These are phyloP conservation scores for Akanthomyces muscarius DNA, from an alignment of 2,329 filamentous ascomycete genomes.

Conservation along the genomic window DNA sequence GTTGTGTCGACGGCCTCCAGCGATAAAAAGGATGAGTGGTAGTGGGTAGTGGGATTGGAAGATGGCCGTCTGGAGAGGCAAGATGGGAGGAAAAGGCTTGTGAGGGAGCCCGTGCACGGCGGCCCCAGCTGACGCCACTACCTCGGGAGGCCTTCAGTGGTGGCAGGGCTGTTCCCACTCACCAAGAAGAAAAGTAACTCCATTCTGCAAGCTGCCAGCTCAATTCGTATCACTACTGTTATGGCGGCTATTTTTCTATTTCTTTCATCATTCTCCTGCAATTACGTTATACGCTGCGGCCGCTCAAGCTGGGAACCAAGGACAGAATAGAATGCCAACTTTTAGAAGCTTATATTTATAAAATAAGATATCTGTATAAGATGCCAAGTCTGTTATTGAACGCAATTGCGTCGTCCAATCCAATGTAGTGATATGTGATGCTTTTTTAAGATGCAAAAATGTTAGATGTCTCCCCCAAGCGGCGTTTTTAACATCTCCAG, in stretches of 20 bases:
- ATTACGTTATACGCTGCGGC: too few species aligned
- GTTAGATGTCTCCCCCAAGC: neutral
- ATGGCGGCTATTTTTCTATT: too few species aligned
- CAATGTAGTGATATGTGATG: neutral
- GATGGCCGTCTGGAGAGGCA: neutral
- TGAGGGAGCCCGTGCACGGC: conserved; percentile 3
- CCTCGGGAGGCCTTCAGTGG: too few species aligned
- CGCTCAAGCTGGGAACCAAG: neutral
- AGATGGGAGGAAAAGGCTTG: neutral
- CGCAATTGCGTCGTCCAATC: neutral
- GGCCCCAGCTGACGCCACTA: conserved; percentile 8
- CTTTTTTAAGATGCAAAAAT: neutral
- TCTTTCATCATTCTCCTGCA: too few species aligned
- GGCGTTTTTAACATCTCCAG: neutral
- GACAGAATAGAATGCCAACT: neutral
- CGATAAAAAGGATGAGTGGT: neutral
- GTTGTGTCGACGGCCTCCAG: neutral
- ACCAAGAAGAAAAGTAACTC: neutral
- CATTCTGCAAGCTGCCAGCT: too few species aligned
- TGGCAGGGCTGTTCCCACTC: too few species aligned
- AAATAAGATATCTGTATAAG: neutral
- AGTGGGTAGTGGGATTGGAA: conserved; percentile 7
- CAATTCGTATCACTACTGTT: too few species aligned
- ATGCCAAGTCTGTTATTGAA: neutral
- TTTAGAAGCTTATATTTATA: neutral